Evolutionary conservation across 148 eudicot species (phyloP), one percentile per base, ranked within the genome.

Genomic region (Beta vulgaris): DNA sequence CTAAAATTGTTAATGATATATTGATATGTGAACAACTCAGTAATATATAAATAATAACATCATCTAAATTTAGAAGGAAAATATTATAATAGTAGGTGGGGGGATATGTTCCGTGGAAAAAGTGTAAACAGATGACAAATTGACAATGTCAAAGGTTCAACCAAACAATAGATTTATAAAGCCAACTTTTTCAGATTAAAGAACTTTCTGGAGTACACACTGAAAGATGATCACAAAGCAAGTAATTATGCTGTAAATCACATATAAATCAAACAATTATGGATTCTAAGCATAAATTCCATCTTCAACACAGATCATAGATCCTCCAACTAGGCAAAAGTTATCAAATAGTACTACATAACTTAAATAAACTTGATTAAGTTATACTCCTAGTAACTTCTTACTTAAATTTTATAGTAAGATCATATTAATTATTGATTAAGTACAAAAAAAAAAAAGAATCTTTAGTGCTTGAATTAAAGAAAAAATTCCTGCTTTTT

Each of bases 61-160:
- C 11, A 18, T 15, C 14, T 31, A 16, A 16, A 62, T 34, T 8
- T 12, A 51, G 14, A 42, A 7, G 46, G 10, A 19, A 64, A 12
- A 28, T 37, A 65, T n/a, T n/a, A n/a, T n/a, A n/a, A n/a, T n/a
- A 67, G 53, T 48, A 62, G 43, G 77, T 73, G 73, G 48, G 82
- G 53, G 26, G 72, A 77, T 77, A 71, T 70, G 66, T 61, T 61
- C 40, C 25, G 37, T 61, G 53, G 61, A 31, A 65, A 72, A 34
- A 23, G 12, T 6, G 58, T 67, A 73, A 42, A 26, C 29, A n/a
- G 19, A 55, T 40, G 53, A 67, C 13, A 42, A 67, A n/a, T 67
- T 67, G 75, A 79, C 29, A 59, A 67, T 57, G 73, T 68, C 54
- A 68, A 73, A 74, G 31, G 63, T 58, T 68, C 49, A 73, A 79